Base-by-base conservation (phyloP, 345 rosid genomes). In the Eucalyptus polyanthemos region DNA sequence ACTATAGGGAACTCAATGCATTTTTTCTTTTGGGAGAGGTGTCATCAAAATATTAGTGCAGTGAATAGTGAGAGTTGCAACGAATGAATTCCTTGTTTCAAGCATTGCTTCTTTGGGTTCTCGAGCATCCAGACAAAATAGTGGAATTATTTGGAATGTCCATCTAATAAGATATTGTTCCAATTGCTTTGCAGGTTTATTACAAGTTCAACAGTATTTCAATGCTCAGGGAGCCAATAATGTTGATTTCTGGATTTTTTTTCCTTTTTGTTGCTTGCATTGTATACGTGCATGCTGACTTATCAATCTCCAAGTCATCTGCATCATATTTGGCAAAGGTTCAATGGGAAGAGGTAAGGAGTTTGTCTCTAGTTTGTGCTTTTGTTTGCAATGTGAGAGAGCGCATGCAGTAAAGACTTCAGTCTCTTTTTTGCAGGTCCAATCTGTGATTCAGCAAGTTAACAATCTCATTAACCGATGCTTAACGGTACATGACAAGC, bases 281-380 rank as follows among this genome's bases (percentile, higher is more conserved):
- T 80, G 90, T 94, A n/a, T 98, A 93, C 67, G 91, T 93, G 89
- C 98, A 93, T 58, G 95, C 95, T 88, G 99, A 98, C 93, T 89
- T 95, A 91, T 95, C 99, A 89, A 97, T 98, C 92, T 98, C 99
- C 90, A 97, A 96, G 94, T 96, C 97, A 58, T 98, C 99, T 34
- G 90, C 99, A 50, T 91, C 98, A 87, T 98, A 98, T 93, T 91
- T 98, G 92, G 98, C 99, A n/a, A 98, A 95, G 93, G 94, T 93
- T 87, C 98, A 98, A 89, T 98, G 97, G 99, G 99, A 98, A 90
- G 98, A 98, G 94, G 99, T 97, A 90, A 88, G 90, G 89, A 40
- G 88, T 62, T 88, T 88, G 40, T 80, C 47, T 54, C 47, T 31
- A 11, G 49, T 34, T 54, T 2, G n/a, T 87, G 45, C 5, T 22